Base-by-base conservation (phyloP, 768 basidiomycete species). In the Amylocystis lapponica region DNA sequence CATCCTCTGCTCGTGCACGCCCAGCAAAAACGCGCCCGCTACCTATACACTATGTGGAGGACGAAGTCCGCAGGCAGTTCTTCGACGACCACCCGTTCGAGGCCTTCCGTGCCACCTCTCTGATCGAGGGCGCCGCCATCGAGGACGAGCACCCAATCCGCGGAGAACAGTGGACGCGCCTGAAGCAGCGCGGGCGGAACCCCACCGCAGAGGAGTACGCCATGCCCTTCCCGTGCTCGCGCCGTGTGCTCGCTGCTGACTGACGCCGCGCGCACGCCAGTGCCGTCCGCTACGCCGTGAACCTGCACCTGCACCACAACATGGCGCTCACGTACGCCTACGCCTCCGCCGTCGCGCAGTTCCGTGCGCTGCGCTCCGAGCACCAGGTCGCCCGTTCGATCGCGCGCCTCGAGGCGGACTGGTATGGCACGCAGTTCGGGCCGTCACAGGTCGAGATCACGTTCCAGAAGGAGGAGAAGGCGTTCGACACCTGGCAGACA, bases 71-170 rank as follows among this genome's bases (percentile, higher is more conserved):
- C 27, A 72, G 79, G 42, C 88, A 89, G 61, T 98, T 99, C 72
- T 98, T 94, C 70, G 71, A 72, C 31, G 96, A 99, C 68, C 94
- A 96, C 61, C 93, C 96, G 6, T 96, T 96, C 58, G 94, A 99
- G 66, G 85, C 91, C 2, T 87, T 94, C 64, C 74, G 94, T 32
- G 81, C 91, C 2, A 70, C 72, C 8, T 81, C 76, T 10, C 61
- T 99, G 39, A 78, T 88, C 0, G 96, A 99, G 65, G 72, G 71
- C 13, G 78, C 69, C 16, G 61, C 60, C 14, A 69, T 88, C 38
- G 71, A 75, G 56, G 66, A 71, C 16, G 68, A 75, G 32, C 78
- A 84, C 54, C 71, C 73, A 13, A 56, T 86, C 2, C 63, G 58
- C 26, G 91, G 85, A 0, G 51, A 56, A 36, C 65, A 68, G 17